Conservation (phyloP, 1,284 basidiomycete species). For the Papiliotrema laurentii region DNA sequence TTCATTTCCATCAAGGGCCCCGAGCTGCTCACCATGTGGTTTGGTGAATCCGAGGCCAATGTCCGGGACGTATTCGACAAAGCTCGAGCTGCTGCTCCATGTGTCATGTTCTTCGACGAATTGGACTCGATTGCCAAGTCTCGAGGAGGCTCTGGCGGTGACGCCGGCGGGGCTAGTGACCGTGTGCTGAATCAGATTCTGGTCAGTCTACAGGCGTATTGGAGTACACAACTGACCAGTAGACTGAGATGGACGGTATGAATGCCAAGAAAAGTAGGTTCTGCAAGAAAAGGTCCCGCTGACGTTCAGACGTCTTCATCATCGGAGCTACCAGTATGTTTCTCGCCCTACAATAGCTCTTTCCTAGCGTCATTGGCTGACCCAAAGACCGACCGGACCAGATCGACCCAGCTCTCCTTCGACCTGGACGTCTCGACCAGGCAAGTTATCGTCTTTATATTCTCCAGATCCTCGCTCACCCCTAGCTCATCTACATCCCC, state of each 20-base stretch:
- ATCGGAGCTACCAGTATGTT: slow-evolving; percentile 81
- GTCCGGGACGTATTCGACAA: slow-evolving; percentile 99
- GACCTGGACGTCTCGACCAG: slow-evolving; percentile 92
- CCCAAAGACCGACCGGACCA: slow-evolving; percentile 82
- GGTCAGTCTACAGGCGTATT: slow-evolving; percentile 21
- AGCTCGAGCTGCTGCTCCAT: slow-evolving; percentile 95
- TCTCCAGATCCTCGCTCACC: slow-evolving; percentile 1
- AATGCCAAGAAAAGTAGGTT: slow-evolving; percentile 83
- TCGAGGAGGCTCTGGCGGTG: slow-evolving; percentile 71
- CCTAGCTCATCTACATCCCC: slow-evolving; percentile 83
- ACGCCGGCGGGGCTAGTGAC: slow-evolving; percentile 92
- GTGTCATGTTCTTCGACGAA: slow-evolving; percentile 99
- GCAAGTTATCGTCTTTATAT: slow-evolving; percentile 40
- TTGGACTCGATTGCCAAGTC: slow-evolving; percentile 97
- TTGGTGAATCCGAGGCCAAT: slow-evolving; percentile 99
- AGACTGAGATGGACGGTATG: slow-evolving; percentile 99
- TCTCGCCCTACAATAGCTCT: not conserved
- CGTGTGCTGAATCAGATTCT: slow-evolving; percentile 96
- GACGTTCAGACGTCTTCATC: slow-evolving; percentile 72
- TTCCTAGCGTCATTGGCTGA: not conserved
- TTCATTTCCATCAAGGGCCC: slow-evolving; percentile 65
- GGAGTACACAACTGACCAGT: slow-evolving; percentile 14
- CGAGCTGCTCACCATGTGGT: slow-evolving; percentile 99
- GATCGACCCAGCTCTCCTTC: slow-evolving; percentile 92
- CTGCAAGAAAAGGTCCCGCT: not conserved